A percentile compares a stretch with the other conserved stretches of the same genome.
These are phyloP conservation scores for Pythium brassicae DNA, from an alignment of 352 stramenopile species.

Conservation along the genomic window DNA sequence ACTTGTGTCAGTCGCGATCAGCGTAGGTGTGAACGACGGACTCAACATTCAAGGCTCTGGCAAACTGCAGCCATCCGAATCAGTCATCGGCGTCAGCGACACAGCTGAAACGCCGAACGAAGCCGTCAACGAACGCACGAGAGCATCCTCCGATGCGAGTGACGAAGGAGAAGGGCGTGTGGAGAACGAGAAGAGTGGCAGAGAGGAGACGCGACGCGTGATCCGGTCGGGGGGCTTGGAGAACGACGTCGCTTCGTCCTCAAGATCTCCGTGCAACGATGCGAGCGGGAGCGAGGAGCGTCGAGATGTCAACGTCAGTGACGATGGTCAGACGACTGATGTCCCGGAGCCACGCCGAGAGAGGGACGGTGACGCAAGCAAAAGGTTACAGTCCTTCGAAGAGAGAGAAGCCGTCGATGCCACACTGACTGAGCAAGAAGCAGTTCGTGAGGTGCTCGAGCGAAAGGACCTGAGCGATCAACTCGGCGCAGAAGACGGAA, in stretches of 20 bases:
- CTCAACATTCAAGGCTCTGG: not conserved
- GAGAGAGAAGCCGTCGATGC: too few species aligned
- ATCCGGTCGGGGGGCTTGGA: too few species aligned
- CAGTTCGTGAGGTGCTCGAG: not conserved
- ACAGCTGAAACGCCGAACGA: not conserved
- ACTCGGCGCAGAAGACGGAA: not conserved
- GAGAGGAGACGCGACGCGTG: too few species aligned
- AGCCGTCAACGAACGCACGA: not conserved
- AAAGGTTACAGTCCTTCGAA: too few species aligned
- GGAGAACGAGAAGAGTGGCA: too few species aligned
- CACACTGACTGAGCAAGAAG: not conserved
- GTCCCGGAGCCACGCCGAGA: not conserved
- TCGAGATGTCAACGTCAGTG: not conserved
- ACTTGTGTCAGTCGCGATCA: not conserved
- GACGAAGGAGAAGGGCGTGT: not conserved
- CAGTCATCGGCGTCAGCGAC: not conserved
- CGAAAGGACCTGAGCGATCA: not conserved
- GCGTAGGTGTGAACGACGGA: not conserved
- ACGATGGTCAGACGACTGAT: not conserved
- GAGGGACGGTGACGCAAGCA: too few species aligned
- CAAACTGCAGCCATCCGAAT: not conserved
- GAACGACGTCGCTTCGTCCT: not conserved
- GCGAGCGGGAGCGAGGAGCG: not conserved
- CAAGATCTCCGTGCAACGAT: not conserved
- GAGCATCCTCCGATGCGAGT: not conserved